Percentiles rank a stretch among this genome's conserved stretches.
Conservation (phyloP, 192 early-diverging fungal species). For the Chytriomyces sp. region DNA sequence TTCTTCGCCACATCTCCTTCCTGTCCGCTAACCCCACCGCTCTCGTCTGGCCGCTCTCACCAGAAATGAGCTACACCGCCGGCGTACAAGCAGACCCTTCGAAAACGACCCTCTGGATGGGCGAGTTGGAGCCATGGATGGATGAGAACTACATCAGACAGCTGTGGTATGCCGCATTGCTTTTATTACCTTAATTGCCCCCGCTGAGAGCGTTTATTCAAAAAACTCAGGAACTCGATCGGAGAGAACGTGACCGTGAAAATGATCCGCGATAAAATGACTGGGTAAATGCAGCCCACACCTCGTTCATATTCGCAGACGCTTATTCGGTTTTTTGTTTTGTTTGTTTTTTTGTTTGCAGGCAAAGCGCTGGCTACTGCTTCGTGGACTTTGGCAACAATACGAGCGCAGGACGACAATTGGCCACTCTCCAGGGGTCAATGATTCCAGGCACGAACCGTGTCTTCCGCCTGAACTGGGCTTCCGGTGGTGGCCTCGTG, state of each 20-base stretch:
- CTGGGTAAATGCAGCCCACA: slow-evolving; percentile 60
- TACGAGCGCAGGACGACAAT: slow-evolving; percentile 70
- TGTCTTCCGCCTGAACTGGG: slow-evolving; percentile 94
- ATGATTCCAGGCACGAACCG: slow-evolving; percentile 82
- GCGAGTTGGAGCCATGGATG: slow-evolving; percentile 98
- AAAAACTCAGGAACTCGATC: slow-evolving; percentile 44
- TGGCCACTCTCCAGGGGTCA: slow-evolving; percentile 77
- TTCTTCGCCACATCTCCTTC: not conserved
- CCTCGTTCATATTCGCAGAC: not conserved
- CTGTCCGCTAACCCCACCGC: not conserved
- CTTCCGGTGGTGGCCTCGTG: slow-evolving; percentile 78
- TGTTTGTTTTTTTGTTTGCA: not conserved
- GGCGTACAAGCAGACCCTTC: slow-evolving; percentile 14
- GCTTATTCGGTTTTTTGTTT: not conserved
- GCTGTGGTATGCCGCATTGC: slow-evolving; percentile 69
- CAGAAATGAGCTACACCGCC: slow-evolving; percentile 6
- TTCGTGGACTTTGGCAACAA: slow-evolving; percentile 84
- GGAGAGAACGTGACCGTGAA: slow-evolving; percentile 91
- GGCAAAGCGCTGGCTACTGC: slow-evolving; percentile 79
- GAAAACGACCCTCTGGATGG: slow-evolving; percentile 77
- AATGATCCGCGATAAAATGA: slow-evolving; percentile 91
- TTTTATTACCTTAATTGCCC: not conserved
- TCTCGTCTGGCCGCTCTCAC: not conserved
- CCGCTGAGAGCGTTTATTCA: slow-evolving; percentile 10
- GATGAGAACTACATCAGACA: slow-evolving; percentile 88